Percentiles rank a stretch among this genome's conserved stretches.
Conservation (phyloP, 1,284 basidiomycete species). For the Leccinum subspadiceum region DNA sequence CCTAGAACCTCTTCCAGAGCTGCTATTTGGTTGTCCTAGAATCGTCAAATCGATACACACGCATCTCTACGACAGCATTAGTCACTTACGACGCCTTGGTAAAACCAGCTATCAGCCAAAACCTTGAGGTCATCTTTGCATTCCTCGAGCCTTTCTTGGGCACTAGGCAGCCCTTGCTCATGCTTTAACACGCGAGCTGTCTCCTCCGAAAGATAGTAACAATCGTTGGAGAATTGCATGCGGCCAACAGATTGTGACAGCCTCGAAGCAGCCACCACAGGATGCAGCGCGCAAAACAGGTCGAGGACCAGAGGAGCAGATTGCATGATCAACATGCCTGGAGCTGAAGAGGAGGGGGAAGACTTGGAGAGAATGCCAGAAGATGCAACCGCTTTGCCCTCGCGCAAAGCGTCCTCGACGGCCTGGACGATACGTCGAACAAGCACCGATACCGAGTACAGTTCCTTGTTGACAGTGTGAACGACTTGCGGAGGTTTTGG, state of each 20-base stretch:
- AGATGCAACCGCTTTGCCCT: conserved; percentile 54
- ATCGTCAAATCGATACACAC: conserved; percentile 5
- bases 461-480: conserved; percentile 43
- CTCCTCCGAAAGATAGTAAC: conserved; percentile 62
- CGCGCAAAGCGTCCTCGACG: conserved; percentile 57
- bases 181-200: conserved; percentile 39
- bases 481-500: conserved; percentile 13
- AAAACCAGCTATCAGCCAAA: conserved; percentile 64
- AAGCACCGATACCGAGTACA: conserved; percentile 56
- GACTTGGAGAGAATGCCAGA: conserved; percentile 51
- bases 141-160: conserved; percentile 51
- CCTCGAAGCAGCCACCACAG: conserved; percentile 59
- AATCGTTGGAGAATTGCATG: conserved; percentile 89
- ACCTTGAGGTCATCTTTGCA: conserved; percentile 47
- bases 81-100: conserved; percentile 60
- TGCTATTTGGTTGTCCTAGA: conserved; percentile 26
- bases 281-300: conserved; percentile 80
- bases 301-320: conserved; percentile 72
- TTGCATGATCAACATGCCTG: conserved; percentile 58
- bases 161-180: conserved; percentile 25
- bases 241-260: conserved; percentile 58
- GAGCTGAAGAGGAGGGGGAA: conserved; percentile 26
- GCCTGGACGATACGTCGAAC: conserved; percentile 57
- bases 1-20: too few relatives aligned
- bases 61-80: conserved; percentile 2